phyloP scores from a whole-genome alignment of 2,329 filamentous ascomycete genomes.

The Endoconidiophora polonica region DNA sequence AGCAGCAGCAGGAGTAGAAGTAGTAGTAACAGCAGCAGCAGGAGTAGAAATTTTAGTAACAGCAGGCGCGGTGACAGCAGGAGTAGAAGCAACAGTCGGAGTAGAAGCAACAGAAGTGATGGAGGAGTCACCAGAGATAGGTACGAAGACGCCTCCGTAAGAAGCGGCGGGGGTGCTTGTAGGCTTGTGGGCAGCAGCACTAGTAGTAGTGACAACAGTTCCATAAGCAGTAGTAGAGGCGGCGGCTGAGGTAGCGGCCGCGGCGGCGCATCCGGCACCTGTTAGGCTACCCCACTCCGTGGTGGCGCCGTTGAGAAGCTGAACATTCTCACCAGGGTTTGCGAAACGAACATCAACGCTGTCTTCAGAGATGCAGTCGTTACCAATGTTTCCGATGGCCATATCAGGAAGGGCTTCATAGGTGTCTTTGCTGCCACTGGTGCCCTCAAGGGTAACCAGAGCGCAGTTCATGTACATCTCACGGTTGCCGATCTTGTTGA shows the following conservation, averaged over 20 bases:
- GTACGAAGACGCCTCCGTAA: conserved; percentile 27
- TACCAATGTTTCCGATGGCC: conserved; percentile 49
- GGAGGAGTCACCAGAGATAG: conserved; percentile 16
- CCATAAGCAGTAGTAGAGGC: conserved; percentile 4
- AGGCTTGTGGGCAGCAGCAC: conserved; percentile 7
- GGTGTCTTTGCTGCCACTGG: conserved; percentile 31
- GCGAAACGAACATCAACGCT: conserved; percentile 42
- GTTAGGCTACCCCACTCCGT: conserved; percentile 20
- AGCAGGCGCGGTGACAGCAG: conserved; percentile 11
- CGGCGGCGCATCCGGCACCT: conserved; percentile 16
- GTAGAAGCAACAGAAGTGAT: conserved; percentile 9
- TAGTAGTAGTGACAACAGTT: background rate
- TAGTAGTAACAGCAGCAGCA: conserved; percentile 6
- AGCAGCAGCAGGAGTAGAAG: conserved; percentile 8
- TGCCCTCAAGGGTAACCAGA: conserved; percentile 47
- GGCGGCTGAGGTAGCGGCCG: conserved; percentile 15
- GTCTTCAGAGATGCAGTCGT: conserved; percentile 35
- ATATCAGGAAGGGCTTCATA: conserved; percentile 51
- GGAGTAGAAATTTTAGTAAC: conserved; percentile 12
- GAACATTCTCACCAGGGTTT: conserved; percentile 39
- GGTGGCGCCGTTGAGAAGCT: conserved; percentile 27
- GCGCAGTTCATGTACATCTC: conserved; percentile 99
- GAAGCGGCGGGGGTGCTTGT: conserved; percentile 15
- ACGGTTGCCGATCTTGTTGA: conserved; percentile 81
- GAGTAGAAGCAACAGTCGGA: background rate